Evolutionary conservation across 768 basidiomycete genomes (phyloP), one percentile per base, ranked within the genome.

Genomic region (Macrolepiota albuminosa): DNA sequence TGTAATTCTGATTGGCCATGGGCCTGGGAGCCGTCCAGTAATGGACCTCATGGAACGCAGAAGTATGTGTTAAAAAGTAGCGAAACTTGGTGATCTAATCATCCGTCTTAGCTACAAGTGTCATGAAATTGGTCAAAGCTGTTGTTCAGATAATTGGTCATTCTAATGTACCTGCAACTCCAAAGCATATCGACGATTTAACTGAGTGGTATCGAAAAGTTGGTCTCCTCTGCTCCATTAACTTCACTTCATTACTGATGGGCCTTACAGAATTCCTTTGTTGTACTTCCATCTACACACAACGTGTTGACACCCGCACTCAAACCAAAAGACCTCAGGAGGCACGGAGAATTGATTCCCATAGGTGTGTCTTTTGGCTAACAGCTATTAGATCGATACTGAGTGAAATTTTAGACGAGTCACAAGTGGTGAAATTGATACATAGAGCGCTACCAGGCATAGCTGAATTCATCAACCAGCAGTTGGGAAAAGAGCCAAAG

Each of bases 1-100:
- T 45, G 82, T 99, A 13, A 74, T 98, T 39, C 69, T 99, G 10
- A 84, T 98, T 52, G 94, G 94, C 2, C 92, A 95, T 68, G 95
- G 95, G 11, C 84, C 86, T 1, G 95, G 93, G 0, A 93, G 91
- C 66, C 79, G 83, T 56, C 80, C 87, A 8, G 67, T 97, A 57
- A 85, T 93, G 72, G 82, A 89, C 36, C 78, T 98, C 50, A 76
- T 97, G 18, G 82, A 85, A 47, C 68, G 79, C 26, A 80, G 95
- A 71, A 76, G 95, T 95, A 70, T 51, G 80, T 72, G 10, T 0
- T 48, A 51, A 48, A 21, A 4, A 10, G 4, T 49, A 2, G 21
- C 14, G 42, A 21, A 53, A 29, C 0, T 33, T 11, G 21, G 7
- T 50, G 11, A 49, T 26, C 42, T 60, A 54, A 54, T 7, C n/a